A percentile compares a stretch with the other conserved stretches of the same genome.
phyloP scores from a whole-genome alignment of 2,329 filamentous ascomycete genomes.

The Sarocladiaceae sp. region DNA sequence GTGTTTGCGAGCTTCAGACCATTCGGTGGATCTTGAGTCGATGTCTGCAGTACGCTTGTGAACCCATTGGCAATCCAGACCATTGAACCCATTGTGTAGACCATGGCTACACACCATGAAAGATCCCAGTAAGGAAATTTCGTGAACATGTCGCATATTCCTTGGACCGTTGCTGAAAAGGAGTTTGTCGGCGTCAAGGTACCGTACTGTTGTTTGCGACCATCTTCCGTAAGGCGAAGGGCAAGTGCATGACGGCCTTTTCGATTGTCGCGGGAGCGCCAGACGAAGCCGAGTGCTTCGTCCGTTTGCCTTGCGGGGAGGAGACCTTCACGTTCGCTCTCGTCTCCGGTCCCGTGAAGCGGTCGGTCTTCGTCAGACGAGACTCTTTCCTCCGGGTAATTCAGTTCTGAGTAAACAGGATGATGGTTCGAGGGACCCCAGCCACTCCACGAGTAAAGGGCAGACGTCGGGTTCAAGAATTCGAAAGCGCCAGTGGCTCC shows the following conservation, averaged over 20 bases:
- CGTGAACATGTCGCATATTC: slow-evolving; percentile 15
- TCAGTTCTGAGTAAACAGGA: neutral
- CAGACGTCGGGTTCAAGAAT: neutral
- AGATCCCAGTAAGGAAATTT: slow-evolving; percentile 17
- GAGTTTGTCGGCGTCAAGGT: neutral
- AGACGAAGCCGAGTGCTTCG: neutral
- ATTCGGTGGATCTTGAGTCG: neutral
- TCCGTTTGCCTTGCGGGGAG: neutral
- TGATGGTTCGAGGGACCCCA: neutral
- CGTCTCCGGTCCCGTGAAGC: neutral
- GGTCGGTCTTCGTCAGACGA: neutral
- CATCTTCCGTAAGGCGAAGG: neutral
- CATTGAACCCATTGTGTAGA: slow-evolving; percentile 15
- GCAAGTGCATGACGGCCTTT: neutral
- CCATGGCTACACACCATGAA: slow-evolving; percentile 15
- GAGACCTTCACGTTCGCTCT: neutral
- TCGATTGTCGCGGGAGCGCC: slow-evolving; percentile 1
- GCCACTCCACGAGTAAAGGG: neutral
- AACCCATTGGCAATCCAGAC: slow-evolving; percentile 22
- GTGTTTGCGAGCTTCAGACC: slow-evolving; percentile 24
- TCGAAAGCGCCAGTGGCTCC: neutral
- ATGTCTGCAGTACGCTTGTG: slow-evolving; percentile 57
- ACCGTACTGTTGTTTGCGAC: neutral
- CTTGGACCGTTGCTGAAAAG: slow-evolving; percentile 7
- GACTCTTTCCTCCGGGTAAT: neutral